These are phyloP conservation scores for Fusarium chuoi DNA, from an alignment of 2,329 filamentous ascomycete species.

Conservation along the genomic window DNA sequence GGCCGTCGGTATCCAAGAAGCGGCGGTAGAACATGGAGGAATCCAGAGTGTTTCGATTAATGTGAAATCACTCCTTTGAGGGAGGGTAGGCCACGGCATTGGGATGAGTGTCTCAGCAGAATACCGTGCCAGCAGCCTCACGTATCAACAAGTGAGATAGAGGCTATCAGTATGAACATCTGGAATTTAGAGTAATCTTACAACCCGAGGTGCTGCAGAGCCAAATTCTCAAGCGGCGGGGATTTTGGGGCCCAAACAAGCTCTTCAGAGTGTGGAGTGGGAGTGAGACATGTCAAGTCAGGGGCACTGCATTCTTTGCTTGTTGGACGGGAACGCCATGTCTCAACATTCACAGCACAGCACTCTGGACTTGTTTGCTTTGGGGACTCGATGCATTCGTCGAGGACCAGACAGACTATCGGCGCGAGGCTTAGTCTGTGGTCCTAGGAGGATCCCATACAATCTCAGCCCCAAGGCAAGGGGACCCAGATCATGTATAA, in stretches of 20 bases:
- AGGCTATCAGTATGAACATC: not conserved
- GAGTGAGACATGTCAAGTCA: constrained; percentile 41
- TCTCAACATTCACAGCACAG: constrained; percentile 34
- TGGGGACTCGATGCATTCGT: constrained; percentile 33
- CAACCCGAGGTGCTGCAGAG: not conserved
- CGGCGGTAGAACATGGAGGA: not conserved
- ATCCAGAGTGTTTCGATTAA: not conserved
- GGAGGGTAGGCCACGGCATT: constrained; percentile 14
- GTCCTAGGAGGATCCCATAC: constrained; percentile 7
- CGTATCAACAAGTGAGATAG: not conserved
- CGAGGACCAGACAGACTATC: constrained; percentile 9
- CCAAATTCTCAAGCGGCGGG: constrained; percentile 2
- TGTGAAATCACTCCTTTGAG: constrained; percentile 14
- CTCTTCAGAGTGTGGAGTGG: not conserved
- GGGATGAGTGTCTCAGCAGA: constrained; percentile 24
- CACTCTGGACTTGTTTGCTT: not conserved
- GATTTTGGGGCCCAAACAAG: constrained; percentile 20
- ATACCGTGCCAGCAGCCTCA: not conserved
- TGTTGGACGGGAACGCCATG: constrained; percentile 30
- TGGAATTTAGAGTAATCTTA: constrained; percentile 42
- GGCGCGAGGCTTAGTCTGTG: constrained; percentile 19
- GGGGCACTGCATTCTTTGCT: constrained; percentile 38
- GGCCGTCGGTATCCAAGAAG: not conserved
- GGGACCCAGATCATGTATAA: constrained; percentile 41
- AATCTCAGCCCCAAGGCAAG: constrained; percentile 11